Evolutionary conservation across 352 stramenopile species (phyloP), one percentile per base, ranked within the genome.

Genomic region (Globisporangium barbulae): DNA sequence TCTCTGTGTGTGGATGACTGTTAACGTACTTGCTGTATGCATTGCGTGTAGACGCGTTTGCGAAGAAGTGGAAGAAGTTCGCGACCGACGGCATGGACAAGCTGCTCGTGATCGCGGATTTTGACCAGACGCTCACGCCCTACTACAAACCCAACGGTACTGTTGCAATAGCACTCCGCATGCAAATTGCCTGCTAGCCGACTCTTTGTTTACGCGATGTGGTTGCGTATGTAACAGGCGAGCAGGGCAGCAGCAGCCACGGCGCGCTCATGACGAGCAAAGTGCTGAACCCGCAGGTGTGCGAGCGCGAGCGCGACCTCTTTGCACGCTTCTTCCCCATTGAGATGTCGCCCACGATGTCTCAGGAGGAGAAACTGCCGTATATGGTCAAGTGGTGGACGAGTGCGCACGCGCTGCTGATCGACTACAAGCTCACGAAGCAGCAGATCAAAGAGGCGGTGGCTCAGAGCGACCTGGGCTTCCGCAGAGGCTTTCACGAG

Each of bases 301-400:
- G 58, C 1, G 58, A 63, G n/a, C 59, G 61, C 9, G 65, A 61
- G n/a, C 65, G 59, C 28, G 70, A 77, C 25, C 70, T 89, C 41
- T 94, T 93, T 44, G 61, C 79, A 44, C 78, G 85, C 52, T 94
- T 88, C 74, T 94, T 85, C 49, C 83, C 85, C 3, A 93, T 94
- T 47, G 79, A 94, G 52, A 76, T 85, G 59, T 91, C 83, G 17
- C 65, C 75, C n/a, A 80, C 70, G 19, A 67, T 94, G 48, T 74
- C 80, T 1, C 69, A 82, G 17, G 79, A 75, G 5, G 82, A 94
- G 60, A 94, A 94, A 65, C 74, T 93, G 19, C 85, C 85, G 30
- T 85, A 76, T 64, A 90, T 94, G 77, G 68, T 90, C 44, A 71
- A 91, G 41, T 93, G 83, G 83, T 94, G 79, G 74, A 77, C 61